A percentile compares a stretch with the other conserved stretches of the same genome.
phyloP scores from a whole-genome alignment of 257 asterid species.

The Ilex aquifolium region DNA sequence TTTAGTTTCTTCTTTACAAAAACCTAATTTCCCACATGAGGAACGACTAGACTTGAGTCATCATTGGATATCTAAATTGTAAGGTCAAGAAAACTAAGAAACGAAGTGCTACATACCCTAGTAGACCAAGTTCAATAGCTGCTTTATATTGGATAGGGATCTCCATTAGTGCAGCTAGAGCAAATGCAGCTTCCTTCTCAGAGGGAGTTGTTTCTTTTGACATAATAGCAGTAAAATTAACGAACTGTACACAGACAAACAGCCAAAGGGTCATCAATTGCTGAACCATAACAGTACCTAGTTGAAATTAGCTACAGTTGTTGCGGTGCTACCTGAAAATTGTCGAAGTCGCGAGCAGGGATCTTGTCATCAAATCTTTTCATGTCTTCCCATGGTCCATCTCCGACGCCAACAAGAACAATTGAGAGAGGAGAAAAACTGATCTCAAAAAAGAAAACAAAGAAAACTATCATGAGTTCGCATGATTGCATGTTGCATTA shows the following conservation, averaged over 20 bases:
- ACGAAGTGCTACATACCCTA: constrained; percentile 46
- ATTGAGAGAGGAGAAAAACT: constrained; percentile 74
- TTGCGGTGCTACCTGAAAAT: constrained; percentile 54
- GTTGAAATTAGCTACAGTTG: too few relatives aligned
- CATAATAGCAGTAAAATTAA: constrained; percentile 71
- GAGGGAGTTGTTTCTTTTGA: constrained; percentile 33
- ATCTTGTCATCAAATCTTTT: constrained; percentile 71
- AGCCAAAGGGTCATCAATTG: background rate
- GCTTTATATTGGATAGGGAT: constrained; percentile 76
- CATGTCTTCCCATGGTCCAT: constrained; percentile 96
- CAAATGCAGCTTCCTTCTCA: constrained; percentile 66
- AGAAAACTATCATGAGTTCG: constrained; percentile 6
- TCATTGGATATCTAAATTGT: background rate
- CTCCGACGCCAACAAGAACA: constrained; percentile 85
- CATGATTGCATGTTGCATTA: constrained; percentile 4
- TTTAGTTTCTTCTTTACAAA: too few relatives aligned
- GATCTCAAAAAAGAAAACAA: constrained; percentile 13
- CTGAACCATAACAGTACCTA: too few relatives aligned
- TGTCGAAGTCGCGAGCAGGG: constrained; percentile 70
- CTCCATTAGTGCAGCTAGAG: constrained; percentile 92
- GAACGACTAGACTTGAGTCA: too few relatives aligned
- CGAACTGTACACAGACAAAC: constrained; percentile 44
- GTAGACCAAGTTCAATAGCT: constrained; percentile 45
- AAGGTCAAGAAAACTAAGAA: background rate
- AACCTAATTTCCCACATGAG: too few relatives aligned